phyloP scores from a whole-genome alignment of 2,329 filamentous ascomycete species.

The Penicillium sp. region DNA sequence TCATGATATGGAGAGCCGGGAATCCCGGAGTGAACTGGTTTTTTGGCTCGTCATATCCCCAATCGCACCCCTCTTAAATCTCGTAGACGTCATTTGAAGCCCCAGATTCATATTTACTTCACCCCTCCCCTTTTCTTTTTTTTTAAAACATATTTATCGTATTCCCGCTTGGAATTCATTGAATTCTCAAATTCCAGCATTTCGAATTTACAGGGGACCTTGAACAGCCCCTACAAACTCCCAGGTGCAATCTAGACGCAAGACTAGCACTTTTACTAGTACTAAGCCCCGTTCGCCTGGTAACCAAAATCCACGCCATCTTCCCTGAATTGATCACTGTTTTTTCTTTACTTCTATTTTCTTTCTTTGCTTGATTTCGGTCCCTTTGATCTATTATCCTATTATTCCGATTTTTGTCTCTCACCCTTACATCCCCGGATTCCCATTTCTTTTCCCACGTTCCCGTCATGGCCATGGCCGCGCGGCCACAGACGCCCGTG shows the following conservation, averaged over 20 bases:
- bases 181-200: neutral
- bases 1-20: slow-evolving; percentile 7
- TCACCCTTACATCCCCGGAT: neutral
- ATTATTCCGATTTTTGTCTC: neutral
- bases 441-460: slow-evolving; percentile 11
- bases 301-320: slow-evolving; percentile 27
- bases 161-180: neutral
- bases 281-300: slow-evolving; percentile 29
- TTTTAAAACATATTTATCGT: neutral
- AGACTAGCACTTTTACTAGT: neutral
- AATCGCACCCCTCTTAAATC: slow-evolving; percentile 11
- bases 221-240: neutral
- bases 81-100: slow-evolving; percentile 40
- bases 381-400: neutral
- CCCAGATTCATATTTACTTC: slow-evolving; percentile 8
- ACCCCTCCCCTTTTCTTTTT: slow-evolving; percentile 4
- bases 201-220: neutral
- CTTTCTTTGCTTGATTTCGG: neutral
- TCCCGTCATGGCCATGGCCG: slow-evolving; percentile 37
- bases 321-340: slow-evolving; percentile 4
- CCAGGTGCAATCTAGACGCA: neutral
- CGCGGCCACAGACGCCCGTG: slow-evolving; percentile 41
- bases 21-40: slow-evolving; percentile 11
- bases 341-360: slow-evolving; percentile 18
- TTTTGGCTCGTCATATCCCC: slow-evolving; percentile 9